Percentiles rank a stretch among this genome's conserved stretches.
These are phyloP conservation scores for Calonectria leucothoes DNA, from an alignment of 2,329 filamentous ascomycete genomes.

Conservation along the genomic window DNA sequence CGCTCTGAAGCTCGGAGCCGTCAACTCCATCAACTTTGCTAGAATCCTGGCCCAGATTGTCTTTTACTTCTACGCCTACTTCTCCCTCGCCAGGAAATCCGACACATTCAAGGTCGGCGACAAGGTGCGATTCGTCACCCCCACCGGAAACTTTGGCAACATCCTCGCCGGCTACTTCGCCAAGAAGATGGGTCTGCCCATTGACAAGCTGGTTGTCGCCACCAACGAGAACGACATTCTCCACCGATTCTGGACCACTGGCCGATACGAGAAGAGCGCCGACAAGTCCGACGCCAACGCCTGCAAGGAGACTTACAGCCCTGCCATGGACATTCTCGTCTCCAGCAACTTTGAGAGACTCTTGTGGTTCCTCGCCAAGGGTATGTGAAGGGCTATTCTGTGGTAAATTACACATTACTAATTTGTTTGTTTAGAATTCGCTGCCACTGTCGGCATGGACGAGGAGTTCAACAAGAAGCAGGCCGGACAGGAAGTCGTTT, in stretches of 20 bases:
- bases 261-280: slow-evolving; percentile 88
- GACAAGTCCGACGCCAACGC: slow-evolving; percentile 70
- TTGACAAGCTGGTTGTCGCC: slow-evolving; percentile 89
- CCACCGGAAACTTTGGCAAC: slow-evolving; percentile 97
- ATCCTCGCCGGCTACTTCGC: slow-evolving; percentile 95
- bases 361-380: slow-evolving; percentile 89
- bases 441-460: slow-evolving; percentile 68
- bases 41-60: slow-evolving; percentile 96
- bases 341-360: slow-evolving; percentile 97
- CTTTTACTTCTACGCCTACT: slow-evolving; percentile 98
- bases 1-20: slow-evolving; percentile 85
- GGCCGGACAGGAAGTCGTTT: slow-evolving; percentile 79
- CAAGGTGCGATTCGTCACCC: slow-evolving; percentile 86
- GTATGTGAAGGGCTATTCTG: neutral
- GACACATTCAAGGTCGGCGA: slow-evolving; percentile 72
- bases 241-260: slow-evolving; percentile 92
- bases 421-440: slow-evolving; percentile 62
- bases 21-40: slow-evolving; percentile 98
- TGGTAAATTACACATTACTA: neutral
- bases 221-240: slow-evolving; percentile 99
- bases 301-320: slow-evolving; percentile 91
- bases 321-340: slow-evolving; percentile 98
- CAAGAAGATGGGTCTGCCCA: slow-evolving; percentile 86
- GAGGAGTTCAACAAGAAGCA: slow-evolving; percentile 74
- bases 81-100: slow-evolving; percentile 75